These are phyloP conservation scores for Vaccinium vitisidaea DNA, from an alignment of 148 eudicot species.

Conservation along the genomic window DNA sequence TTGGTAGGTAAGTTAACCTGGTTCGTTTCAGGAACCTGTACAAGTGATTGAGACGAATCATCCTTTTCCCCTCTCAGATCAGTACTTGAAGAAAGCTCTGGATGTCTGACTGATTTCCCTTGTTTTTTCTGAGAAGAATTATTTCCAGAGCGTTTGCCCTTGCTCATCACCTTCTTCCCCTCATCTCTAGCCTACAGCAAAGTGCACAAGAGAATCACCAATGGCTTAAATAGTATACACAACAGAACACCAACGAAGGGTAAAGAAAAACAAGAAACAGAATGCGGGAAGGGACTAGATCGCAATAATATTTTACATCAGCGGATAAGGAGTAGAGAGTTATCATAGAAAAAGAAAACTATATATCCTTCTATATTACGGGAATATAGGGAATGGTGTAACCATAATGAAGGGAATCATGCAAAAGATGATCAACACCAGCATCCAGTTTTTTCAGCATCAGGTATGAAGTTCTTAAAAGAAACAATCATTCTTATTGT, in stretches of 20 bases:
- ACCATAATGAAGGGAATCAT: background rate
- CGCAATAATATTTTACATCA: constrained; percentile 3
- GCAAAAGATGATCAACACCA: background rate
- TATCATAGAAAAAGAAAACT: background rate
- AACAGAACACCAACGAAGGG: background rate
- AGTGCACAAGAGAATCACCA: constrained; percentile 2
- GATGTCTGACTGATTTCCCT: constrained; percentile 45
- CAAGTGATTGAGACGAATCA: constrained; percentile 60
- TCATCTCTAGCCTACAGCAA: constrained; percentile 50
- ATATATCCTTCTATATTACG: background rate
- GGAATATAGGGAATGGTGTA: background rate
- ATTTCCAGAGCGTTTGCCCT: constrained; percentile 46
- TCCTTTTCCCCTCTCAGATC: constrained; percentile 66
- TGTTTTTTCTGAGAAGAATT: constrained; percentile 49
- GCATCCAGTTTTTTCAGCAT: background rate
- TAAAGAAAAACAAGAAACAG: constrained; percentile 8
- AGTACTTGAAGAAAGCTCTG: constrained; percentile 65
- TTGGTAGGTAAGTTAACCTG: constrained; percentile 48
- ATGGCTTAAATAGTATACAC: background rate
- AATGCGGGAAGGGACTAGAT: background rate
- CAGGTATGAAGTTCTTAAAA: background rate
- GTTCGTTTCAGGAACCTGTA: constrained; percentile 43
- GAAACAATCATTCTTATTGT: background rate
- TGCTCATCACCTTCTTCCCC: constrained; percentile 44
- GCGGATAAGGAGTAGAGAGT: background rate